phyloP scores from a whole-genome alignment of 1,139 yeast species.

The Candida sp. region DNA sequence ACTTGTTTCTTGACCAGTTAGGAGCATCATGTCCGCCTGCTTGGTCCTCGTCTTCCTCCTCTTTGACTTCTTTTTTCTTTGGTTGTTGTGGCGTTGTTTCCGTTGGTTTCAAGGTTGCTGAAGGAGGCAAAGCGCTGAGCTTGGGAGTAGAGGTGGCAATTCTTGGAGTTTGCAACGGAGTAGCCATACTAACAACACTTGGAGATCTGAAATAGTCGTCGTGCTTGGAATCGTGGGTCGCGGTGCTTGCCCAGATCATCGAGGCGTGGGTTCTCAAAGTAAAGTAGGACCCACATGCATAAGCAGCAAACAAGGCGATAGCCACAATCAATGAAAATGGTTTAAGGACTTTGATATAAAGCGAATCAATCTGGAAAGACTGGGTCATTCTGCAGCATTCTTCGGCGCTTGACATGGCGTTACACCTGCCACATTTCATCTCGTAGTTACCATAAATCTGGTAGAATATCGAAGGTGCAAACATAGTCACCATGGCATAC shows the following conservation, averaged over 20 bases:
- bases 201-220: conserved; percentile 35
- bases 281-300: conserved; percentile 90
- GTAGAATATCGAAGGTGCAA: conserved; percentile 91
- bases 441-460: conserved; percentile 92
- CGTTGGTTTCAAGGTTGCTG: conserved; percentile 12
- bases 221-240: conserved; percentile 34
- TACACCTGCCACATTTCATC: conserved; percentile 65
- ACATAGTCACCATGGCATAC: conserved; percentile 89
- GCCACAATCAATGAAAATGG: conserved; percentile 90
- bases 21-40: conserved; percentile 94
- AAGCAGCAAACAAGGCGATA: conserved; percentile 77
- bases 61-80: conserved; percentile 15
- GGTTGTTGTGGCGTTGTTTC: background rate
- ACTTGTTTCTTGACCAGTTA: conserved; percentile 90
- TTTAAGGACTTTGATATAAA: conserved; percentile 68
- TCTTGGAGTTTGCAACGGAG: conserved; percentile 27
- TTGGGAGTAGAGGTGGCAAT: conserved; percentile 9
- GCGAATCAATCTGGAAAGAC: conserved; percentile 73
- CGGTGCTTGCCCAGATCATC: conserved; percentile 81
- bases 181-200: conserved; percentile 35
- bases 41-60: conserved; percentile 24
- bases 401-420: conserved; percentile 11
- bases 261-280: conserved; percentile 97
- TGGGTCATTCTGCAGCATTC: conserved; percentile 74
- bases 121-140: conserved; percentile 13